Base-by-base conservation (phyloP, 768 basidiomycete genomes). In the Cubamyces lactineus region DNA sequence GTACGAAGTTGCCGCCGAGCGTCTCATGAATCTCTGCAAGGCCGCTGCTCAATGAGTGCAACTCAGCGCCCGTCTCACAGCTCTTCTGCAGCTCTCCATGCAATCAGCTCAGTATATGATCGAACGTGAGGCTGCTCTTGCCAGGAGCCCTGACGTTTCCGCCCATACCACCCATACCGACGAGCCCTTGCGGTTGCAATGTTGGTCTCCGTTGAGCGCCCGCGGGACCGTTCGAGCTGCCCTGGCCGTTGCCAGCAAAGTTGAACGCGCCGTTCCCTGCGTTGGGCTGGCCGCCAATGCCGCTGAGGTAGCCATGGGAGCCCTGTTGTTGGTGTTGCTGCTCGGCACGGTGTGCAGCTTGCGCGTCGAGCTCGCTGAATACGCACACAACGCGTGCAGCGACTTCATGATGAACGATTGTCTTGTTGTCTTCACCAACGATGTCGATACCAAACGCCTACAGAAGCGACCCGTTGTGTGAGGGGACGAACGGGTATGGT, bases 391-490 rank as follows among this genome's bases (percentile, higher is more conserved):
- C 94, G 28, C 93, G 91, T 4, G 96, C 95, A 11, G 97, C 94
- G 55, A 98, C 97, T 75, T 99, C 98, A 79, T 98, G 96, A 76
- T 99, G 97, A 50, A 98, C 88, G 59, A 98, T 95, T 1, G 93
- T 96, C 76, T 92, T 92, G 81, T 96, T 97, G 80, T 99, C 97
- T 71, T 99, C 97, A 64, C 93, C 92, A 55, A 97, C 92, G 64
- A 99, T 99, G 78, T 98, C 97, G 70, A 98, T 99, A 59, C 97
- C 97, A 73, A 97, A 98, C 88, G 98, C 96, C 95, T 96, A 59
- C 6, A 23, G 19, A 28, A 34, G 34, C 8, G 59, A 23, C 26
- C 17, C 57, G 45, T 6, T 5, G 39, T n/a, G 50, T 34, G n/a
- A 34, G 34, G 28, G 66, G 59, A 66, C 50, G 62, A 55, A 57